These are phyloP conservation scores for Nannochloropsis limnetica DNA, from an alignment of 352 stramenopile genomes.

Conservation along the genomic window DNA sequence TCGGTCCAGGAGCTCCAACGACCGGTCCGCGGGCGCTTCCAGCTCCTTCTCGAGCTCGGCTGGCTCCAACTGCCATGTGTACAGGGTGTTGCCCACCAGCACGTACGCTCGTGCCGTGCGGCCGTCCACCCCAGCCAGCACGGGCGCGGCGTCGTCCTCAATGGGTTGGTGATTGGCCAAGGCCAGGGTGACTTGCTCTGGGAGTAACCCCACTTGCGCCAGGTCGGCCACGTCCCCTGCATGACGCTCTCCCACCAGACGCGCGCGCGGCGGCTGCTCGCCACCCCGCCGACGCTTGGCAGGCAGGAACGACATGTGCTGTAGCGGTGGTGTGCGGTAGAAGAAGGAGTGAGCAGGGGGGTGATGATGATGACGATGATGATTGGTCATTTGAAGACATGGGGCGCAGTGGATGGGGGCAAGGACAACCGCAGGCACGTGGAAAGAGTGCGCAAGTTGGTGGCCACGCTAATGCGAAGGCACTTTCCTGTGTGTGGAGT, in stretches of 20 bases:
- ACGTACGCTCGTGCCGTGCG: slow-evolving; percentile 22
- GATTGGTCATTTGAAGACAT: neutral
- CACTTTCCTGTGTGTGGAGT: too few species aligned
- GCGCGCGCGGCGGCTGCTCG: neutral
- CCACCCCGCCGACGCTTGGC: slow-evolving; percentile 13
- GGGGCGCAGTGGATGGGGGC: neutral
- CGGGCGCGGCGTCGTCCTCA: neutral
- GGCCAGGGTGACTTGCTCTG: neutral
- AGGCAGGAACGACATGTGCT: slow-evolving; percentile 3
- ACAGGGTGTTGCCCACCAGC: neutral
- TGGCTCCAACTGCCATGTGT: neutral
- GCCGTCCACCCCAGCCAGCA: neutral
- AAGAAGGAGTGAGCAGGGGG: neutral
- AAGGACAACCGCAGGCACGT: neutral
- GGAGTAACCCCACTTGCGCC: slow-evolving; percentile 27
- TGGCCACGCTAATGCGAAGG: too few species aligned
- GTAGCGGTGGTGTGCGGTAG: neutral
- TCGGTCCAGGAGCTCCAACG: slow-evolving; percentile 7
- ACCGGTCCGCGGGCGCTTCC: neutral
- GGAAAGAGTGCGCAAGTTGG: too few species aligned
- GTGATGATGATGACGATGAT: neutral
- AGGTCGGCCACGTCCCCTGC: neutral
- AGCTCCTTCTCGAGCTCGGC: neutral
- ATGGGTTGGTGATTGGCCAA: neutral
- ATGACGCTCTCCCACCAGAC: neutral